Evolutionary conservation across 1,284 basidiomycete species (phyloP).

Genomic region (Moesziomyces globuligerus): DNA sequence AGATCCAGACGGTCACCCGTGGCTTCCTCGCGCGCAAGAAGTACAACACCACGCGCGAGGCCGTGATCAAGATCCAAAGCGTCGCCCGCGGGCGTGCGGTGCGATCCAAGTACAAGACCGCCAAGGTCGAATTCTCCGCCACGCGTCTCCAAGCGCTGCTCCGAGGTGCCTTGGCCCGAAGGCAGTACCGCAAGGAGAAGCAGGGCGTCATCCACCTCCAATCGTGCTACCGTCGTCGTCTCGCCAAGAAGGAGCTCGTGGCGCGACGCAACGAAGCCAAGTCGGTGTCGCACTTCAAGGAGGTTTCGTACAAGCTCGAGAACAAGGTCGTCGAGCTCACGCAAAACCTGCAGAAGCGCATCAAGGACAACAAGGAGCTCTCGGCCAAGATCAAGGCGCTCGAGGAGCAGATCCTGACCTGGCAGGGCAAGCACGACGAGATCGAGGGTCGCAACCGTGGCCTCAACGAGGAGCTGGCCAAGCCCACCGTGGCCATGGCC

Average conservation of each 20-base stretch:
- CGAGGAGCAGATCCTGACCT: slow-evolving; percentile 84
- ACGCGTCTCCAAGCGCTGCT: slow-evolving; percentile 83
- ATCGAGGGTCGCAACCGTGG: slow-evolving; percentile 81
- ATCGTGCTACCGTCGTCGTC: slow-evolving; percentile 87
- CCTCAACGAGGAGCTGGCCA: slow-evolving; percentile 77
- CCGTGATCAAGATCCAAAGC: slow-evolving; percentile 82
- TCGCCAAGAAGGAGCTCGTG: slow-evolving; percentile 86
- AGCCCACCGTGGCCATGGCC: slow-evolving; percentile 78
- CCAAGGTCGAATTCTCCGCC: slow-evolving; percentile 76
- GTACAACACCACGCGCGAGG: slow-evolving; percentile 75
- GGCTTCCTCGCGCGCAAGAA: slow-evolving; percentile 78
- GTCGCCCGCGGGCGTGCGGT: slow-evolving; percentile 82
- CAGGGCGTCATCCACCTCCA: slow-evolving; percentile 85
- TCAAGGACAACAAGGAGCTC: slow-evolving; percentile 89
- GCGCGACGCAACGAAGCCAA: slow-evolving; percentile 88
- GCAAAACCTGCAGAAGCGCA: slow-evolving; percentile 90
- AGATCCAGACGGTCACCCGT: slow-evolving; percentile 80
- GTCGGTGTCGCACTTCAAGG: slow-evolving; percentile 97
- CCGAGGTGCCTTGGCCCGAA: slow-evolving; percentile 80
- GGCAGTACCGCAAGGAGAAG: slow-evolving; percentile 75
- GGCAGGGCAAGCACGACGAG: slow-evolving; percentile 89
- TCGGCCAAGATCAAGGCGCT: slow-evolving; percentile 79
- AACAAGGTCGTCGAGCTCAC: slow-evolving; percentile 99
- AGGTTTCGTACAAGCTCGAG: slow-evolving; percentile 96
- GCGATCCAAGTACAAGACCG: slow-evolving; percentile 75